Evolutionary conservation across 108 stramenopile genomes (phyloP), one percentile per base, ranked within the genome.

Genomic region (Cyclotella choctawhatcheeana): DNA sequence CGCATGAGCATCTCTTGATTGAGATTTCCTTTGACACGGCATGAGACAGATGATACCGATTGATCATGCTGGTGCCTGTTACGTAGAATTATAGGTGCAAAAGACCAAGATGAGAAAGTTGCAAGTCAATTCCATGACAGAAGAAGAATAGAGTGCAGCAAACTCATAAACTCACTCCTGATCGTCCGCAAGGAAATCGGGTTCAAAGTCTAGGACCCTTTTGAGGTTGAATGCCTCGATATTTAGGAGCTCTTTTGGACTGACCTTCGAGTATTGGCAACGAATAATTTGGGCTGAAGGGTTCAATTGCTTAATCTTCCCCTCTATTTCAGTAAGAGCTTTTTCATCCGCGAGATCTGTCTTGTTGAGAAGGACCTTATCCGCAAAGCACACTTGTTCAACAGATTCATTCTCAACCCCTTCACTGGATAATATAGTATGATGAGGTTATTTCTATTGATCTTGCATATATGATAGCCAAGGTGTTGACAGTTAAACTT

Each of bases 341-440:
- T 75, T 74, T 14, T 74, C 76, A 16, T 64, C 58, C 21, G 70
- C 85, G 18, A 96, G 76, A 62, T 96, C 95, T 4, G 76, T 87
- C 76, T 96, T 96, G 89, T 96, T 96, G 64, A 96, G 68, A 2
- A 96, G 45, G 56, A 96, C 68, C 52, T 90, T 89, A 73, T 93
- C 92, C 34, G 92, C 89, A 74, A 93, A 97, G 72, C 81, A 92
- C 20, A 99, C 77, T 84, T 99, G 99, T 71, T 99, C 93, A 47
- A 91, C 93, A 0, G 97, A 85, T 77, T 99, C 99, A 72, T 98
- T 98, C 60, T 95, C 92, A 26, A 85, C 92, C 17, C 89, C 90
- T 47, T 92, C 88, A 21, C 55, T 52, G 17, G n/a, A n/a, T n/a
- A n/a, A n/a, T n/a, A n/a, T n/a, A n/a, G n/a, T n/a, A n/a, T n/a